Conservation (phyloP, 2,329 filamentous ascomycete genomes). For the Phialophora expanda region DNA sequence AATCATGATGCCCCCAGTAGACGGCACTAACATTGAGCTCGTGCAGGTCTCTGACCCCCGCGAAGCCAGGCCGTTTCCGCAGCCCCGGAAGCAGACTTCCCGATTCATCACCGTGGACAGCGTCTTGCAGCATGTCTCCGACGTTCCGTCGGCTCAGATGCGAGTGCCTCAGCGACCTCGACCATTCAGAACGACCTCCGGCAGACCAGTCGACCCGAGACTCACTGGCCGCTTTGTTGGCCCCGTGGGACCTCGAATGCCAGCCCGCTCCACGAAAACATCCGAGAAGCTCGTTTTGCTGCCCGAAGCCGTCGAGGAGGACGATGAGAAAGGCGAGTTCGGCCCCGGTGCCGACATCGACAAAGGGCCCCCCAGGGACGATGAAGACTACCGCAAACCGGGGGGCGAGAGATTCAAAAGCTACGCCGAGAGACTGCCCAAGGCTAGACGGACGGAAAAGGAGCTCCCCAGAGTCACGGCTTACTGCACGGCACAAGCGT, state of each 20-base stretch:
- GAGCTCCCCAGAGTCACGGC: conserved; percentile 82
- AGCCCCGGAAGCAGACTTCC: conserved; percentile 56
- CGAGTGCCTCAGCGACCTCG: conserved; percentile 65
- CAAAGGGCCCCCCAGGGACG: conserved; percentile 55
- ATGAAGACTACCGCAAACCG: conserved; percentile 67
- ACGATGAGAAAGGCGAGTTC: conserved; percentile 63
- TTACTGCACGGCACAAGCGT: conserved; percentile 94
- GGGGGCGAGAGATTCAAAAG: conserved; percentile 72
- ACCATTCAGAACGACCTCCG: conserved; percentile 47
- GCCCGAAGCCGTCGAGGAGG: conserved; percentile 73
- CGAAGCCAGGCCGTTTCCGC: conserved; percentile 40
- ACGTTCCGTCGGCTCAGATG: conserved; percentile 93
- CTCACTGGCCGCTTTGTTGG: conserved; percentile 62
- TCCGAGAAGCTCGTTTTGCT: conserved; percentile 96
- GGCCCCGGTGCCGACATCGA: conserved; percentile 57
- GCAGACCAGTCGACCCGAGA: conserved; percentile 57
- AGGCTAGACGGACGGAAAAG: conserved; percentile 83
- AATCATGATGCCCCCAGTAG: conserved; percentile 30
- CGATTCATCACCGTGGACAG: conserved; percentile 90
- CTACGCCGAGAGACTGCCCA: conserved; percentile 91
- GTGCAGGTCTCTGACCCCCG: conserved; percentile 32
- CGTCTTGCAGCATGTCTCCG: conserved; percentile 88
- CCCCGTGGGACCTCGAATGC: conserved; percentile 66
- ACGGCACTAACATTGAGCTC: conserved; percentile 28
- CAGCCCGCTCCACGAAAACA: conserved; percentile 87